Base-by-base conservation (phyloP, 2,329 filamentous ascomycete species). In the Hypomyces perniciosus region DNA sequence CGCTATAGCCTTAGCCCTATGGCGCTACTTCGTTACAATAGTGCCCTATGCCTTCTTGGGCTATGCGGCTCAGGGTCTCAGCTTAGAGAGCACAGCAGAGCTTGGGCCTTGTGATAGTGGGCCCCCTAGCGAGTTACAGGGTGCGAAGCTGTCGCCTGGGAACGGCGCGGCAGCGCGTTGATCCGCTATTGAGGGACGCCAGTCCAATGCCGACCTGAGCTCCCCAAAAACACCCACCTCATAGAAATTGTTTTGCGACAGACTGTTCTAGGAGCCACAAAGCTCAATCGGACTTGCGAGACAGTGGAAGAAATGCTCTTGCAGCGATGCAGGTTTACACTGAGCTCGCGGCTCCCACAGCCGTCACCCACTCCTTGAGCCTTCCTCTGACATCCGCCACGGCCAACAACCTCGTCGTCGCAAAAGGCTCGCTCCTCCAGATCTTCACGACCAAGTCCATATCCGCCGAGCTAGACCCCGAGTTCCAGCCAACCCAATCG, bases 311-410 rank as follows among this genome's bases (percentile, higher is more conserved):
- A 58, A 62, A 70, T 71, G 69, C 59, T 63, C 57, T 60, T 61
- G 66, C 63, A 56, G 58, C 59, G 44, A 97, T 97, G 92, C 92
- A 97, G 81, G 95, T 90, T 78, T 97, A 97, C 74, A 91, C 90
- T 65, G 93, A 99, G 78, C 79, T 99, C 68, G 84, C 90, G 68
- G 88, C 92, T 75, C 91, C 93, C 49, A 95, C 91, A 68, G 91
- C 91, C 67, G 90, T 97, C 72, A 91, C 90, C 63, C 87, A 96
- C 73, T 89, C 91, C 57, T 73, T 96, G 63, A 80, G 77, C 54
- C 72, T 96, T 38, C 82, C 90, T 34, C 90, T 99, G 65, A 78
- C 86, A 43, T 86, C 86, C 43, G 72, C 88, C 45, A 79, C 84
- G 57, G 83, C 87, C 61, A 86, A 80, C 68, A 96, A 97, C 67